Evolutionary conservation across 2,329 filamentous ascomycete species (phyloP), one percentile per base, ranked within the genome.

Genomic region (Botrytis medusae): DNA sequence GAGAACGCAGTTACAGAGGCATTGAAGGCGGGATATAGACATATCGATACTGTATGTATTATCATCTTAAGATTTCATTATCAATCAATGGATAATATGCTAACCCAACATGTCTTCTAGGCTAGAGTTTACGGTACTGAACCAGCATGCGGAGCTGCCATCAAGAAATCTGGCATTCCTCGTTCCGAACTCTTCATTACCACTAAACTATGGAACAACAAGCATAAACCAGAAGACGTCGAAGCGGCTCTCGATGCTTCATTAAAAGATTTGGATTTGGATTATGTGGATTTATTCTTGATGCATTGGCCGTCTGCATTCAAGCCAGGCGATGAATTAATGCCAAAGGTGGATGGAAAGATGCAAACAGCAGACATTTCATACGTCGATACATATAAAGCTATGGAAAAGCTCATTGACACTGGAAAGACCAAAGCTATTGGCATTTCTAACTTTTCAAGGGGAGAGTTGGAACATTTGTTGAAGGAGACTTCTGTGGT

Each of bases 291-390:
- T 81, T 84, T 97, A 73, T 94, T 89, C 81, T 86, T 97, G 51
- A 88, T 97, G 85, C 93, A 97, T 84, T 96, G 93, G 93, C 92
- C 93, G 12, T 84, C 94, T 62, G 89, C 92, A 67, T 90, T 95
- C 89, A 95, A 95, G 83, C 91, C 92, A 10, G 87, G 92, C 46
- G 92, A 75, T 10, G 74, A 77, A 12, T 59, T 77, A 18, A 75
- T 80, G 62, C 78, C 78, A 37, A 80, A 79, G 69, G 75, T 77
- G 7, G 71, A 78, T 64, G 91, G 87, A 51, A 65, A 64, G 40
- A 77, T 74, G 51, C 68, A 77, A 46, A 77, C 75, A 25, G 74
- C 72, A 10, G 68, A 77, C 42, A 78, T 77, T 44, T 90, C 89
- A 78, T 92, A 95, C 82, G 84, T 92, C 76, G 86, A 93, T 74